phyloP scores from a whole-genome alignment of 345 rosid species.

The Lepidium didymum region DNA sequence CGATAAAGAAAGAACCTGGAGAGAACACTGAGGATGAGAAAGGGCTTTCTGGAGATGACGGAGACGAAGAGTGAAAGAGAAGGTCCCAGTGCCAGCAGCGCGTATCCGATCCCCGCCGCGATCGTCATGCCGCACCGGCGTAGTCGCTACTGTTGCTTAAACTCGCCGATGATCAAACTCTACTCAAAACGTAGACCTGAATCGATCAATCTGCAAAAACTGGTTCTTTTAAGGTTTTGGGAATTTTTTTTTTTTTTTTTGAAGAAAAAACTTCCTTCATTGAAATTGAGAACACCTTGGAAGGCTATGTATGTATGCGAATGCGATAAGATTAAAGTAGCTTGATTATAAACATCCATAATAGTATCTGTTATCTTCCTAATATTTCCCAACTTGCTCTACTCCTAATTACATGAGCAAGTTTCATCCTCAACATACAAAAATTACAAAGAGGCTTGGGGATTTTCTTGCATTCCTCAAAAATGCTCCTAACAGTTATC shows the following conservation, averaged over 20 bases:
- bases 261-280: background rate
- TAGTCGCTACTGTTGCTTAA: background rate
- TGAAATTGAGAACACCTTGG: background rate
- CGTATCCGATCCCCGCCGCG: constrained; percentile 90
- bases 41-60: constrained; percentile 87
- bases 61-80: constrained; percentile 82
- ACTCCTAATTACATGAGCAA: background rate
- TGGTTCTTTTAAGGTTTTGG: background rate
- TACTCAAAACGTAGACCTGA: background rate
- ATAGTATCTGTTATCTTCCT: background rate
- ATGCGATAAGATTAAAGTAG: no score
- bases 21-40: constrained; percentile 86
- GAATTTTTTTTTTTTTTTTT: background rate
- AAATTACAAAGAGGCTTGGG: background rate
- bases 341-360: background rate
- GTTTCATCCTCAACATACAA: background rate
- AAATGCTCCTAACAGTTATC: background rate
- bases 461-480: background rate
- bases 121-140: constrained; percentile 49
- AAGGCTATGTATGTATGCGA: background rate
- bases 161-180: constrained; percentile 6
- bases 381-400: background rate
- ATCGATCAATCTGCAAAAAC: background rate
- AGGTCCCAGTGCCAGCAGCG: constrained; percentile 79
- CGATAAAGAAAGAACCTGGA: constrained; percentile 54